Evolutionary conservation across 306 rosid species (phyloP).

Genomic region (Prunus mongolica): DNA sequence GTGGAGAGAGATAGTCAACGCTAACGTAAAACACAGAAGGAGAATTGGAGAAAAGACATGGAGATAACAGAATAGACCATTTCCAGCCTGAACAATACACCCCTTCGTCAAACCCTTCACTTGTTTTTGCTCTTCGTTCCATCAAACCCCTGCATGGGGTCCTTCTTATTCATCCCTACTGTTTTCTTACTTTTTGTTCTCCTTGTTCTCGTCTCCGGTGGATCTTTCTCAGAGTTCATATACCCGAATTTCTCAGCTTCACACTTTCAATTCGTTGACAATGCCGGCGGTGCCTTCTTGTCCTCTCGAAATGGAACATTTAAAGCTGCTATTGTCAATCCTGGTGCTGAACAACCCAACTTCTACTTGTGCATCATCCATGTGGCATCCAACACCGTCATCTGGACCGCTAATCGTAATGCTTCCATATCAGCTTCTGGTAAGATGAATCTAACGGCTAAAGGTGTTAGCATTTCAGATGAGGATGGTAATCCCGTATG

Average conservation of each 20-base stretch:
- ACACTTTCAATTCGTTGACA: constrained; percentile 38
- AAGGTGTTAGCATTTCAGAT: constrained; percentile 50
- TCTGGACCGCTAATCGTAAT: constrained; percentile 79
- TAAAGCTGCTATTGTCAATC: constrained; percentile 59
- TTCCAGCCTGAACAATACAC: constrained; percentile 21
- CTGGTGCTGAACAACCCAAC: constrained; percentile 37
- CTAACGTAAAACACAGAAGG: constrained; percentile 28
- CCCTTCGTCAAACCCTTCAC: constrained; percentile 19
- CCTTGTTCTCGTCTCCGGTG: constrained; percentile 34
- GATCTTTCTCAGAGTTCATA: constrained; percentile 39
- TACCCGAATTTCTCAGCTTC: constrained; percentile 58
- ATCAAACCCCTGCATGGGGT: constrained; percentile 53
- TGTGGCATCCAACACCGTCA: constrained; percentile 50
- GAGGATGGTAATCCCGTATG: constrained; percentile 40
- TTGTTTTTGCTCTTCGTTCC: constrained; percentile 21
- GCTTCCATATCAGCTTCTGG: constrained; percentile 58
- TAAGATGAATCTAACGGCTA: constrained; percentile 38
- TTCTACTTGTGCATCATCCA: constrained; percentile 76
- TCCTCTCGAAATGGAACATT: constrained; percentile 54
- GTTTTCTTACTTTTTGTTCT: constrained; percentile 24
- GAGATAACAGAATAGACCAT: constrained; percentile 28
- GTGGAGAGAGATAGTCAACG: constrained; percentile 45
- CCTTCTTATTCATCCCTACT: constrained; percentile 24
- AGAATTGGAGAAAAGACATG: constrained; percentile 25
- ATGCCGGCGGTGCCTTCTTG: constrained; percentile 69